Evolutionary conservation across 768 basidiomycete genomes (phyloP).

Genomic region (Phlebiopsis gigantea): DNA sequence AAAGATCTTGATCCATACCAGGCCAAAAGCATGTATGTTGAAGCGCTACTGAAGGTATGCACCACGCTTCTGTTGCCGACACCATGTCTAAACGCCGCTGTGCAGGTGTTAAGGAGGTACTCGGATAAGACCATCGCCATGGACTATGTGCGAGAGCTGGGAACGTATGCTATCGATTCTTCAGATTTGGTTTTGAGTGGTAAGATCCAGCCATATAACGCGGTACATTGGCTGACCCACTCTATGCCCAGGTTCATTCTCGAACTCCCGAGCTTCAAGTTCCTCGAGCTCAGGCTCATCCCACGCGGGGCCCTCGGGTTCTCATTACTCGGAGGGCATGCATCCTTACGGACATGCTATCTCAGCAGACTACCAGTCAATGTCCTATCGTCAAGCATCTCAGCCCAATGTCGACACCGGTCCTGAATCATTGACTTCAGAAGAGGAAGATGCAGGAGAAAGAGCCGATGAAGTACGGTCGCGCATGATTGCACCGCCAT

Average conservation of each 20-base stretch:
- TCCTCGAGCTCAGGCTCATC: slow-evolving; percentile 64
- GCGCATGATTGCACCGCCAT: slow-evolving; percentile 14
- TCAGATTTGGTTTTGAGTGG: slow-evolving; percentile 62
- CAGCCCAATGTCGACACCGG: slow-evolving; percentile 10
- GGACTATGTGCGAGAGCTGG: slow-evolving; percentile 72
- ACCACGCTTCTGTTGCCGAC: neutral
- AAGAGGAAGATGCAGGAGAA: slow-evolving; percentile 47
- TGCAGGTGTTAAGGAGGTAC: slow-evolving; percentile 75
- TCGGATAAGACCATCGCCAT: slow-evolving; percentile 77
- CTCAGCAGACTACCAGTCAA: neutral
- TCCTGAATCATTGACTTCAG: slow-evolving; percentile 19
- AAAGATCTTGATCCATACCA: slow-evolving; percentile 72
- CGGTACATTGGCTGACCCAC: neutral
- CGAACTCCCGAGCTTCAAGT: slow-evolving; percentile 50
- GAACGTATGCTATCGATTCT: slow-evolving; percentile 68
- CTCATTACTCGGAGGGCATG: slow-evolving; percentile 13
- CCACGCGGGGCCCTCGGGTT: slow-evolving; percentile 28
- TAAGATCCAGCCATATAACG: slow-evolving; percentile 26
- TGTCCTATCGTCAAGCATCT: slow-evolving; percentile 17
- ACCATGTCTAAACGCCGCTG: neutral
- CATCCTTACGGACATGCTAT: slow-evolving; percentile 10
- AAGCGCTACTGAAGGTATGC: slow-evolving; percentile 74
- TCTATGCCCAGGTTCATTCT: slow-evolving; percentile 29
- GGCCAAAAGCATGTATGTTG: slow-evolving; percentile 88
- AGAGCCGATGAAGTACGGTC: slow-evolving; percentile 47